Evolutionary conservation across 371 early-diverging fungal genomes (phyloP), one percentile per base, ranked within the genome.

Genomic region (Zancudomyces culisetae): DNA sequence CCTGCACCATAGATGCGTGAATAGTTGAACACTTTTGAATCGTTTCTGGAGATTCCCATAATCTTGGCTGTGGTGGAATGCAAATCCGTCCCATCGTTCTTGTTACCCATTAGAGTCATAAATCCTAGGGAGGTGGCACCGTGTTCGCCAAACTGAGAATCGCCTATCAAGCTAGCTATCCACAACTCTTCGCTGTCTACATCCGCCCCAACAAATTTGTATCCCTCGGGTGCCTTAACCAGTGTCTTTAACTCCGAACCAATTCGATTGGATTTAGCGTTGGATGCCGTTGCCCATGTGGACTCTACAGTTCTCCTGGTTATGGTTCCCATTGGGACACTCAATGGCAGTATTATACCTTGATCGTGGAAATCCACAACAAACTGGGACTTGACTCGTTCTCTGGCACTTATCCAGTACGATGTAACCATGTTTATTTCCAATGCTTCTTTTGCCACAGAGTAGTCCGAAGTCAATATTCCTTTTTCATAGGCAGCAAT

Each of bases 111-210:
- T 48, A 97, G 60, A 1, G 91, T 92, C 96, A 95, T 94, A 83
- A 90, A 97, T 1, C 98, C 94, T 18, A 97, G 63, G 0, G 96
- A 90, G 0, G 93, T 87, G 0, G 85, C 83, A 4, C 98, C 98
- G 59, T 92, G 93, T 58, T 81, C 76, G 12, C 85, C 76, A 60
- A 97, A 89, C 68, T 93, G 92, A 3, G 91, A 74, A 66, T 95
- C 98, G 20, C 94, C 94, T 56, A 97, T 77, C 12, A 94, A 60
- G 61, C 86, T 83, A 2, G 91, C 80, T 52, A 97, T 93, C 98
- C 98, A 97, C 18, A 97, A 73, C 67, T 97, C 98, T 60, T 97
- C 87, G 0, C 85, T 84, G 57, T 97, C 98, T 1, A 97, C 98
- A 66, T 97, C 98, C 0, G 98, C 98, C 2, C 98, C 98, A 2